Conservation (phyloP, 192 early-diverging fungal genomes). For the Mortierella antarctica region DNA sequence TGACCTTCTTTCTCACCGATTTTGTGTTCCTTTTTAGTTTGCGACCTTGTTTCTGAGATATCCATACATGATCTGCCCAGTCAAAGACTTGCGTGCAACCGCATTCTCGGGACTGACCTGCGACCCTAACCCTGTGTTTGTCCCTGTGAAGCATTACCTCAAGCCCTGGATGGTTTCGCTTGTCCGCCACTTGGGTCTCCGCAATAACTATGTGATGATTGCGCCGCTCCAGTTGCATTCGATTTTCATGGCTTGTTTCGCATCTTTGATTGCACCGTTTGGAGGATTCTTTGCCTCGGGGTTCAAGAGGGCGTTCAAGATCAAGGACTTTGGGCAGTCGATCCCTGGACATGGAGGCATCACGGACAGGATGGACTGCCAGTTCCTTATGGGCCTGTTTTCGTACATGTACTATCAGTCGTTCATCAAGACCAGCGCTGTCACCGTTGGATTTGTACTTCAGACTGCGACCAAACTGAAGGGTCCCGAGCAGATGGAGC, state of each 20-base stretch:
- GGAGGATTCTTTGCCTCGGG: slow-evolving; percentile 99
- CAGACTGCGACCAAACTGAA: slow-evolving; percentile 47
- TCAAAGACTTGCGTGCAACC: slow-evolving; percentile 61
- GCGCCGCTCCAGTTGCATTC: slow-evolving; percentile 91
- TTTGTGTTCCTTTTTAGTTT: slow-evolving; percentile 30
- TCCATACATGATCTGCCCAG: slow-evolving; percentile 71
- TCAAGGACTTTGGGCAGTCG: slow-evolving; percentile 96
- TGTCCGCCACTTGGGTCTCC: slow-evolving; percentile 45
- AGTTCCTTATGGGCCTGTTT: slow-evolving; percentile 97
- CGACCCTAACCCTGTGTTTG: slow-evolving; percentile 68
- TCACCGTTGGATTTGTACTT: slow-evolving; percentile 44
- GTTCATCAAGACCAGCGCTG: slow-evolving; percentile 77
- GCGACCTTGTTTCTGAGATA: slow-evolving; percentile 62
- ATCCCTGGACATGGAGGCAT: slow-evolving; percentile 98
- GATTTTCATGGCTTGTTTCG: slow-evolving; percentile 89
- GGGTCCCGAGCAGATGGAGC: slow-evolving; percentile 51
- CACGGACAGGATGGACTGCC: slow-evolving; percentile 98
- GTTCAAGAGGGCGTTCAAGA: slow-evolving; percentile 96
- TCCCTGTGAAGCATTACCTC: slow-evolving; percentile 53
- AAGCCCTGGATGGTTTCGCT: slow-evolving; percentile 57
- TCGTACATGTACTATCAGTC: slow-evolving; percentile 90
- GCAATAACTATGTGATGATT: slow-evolving; percentile 67
- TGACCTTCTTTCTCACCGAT: not conserved
- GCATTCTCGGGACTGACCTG: slow-evolving; percentile 65
- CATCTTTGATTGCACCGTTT: slow-evolving; percentile 95